A percentile compares a stretch with the other conserved stretches of the same genome.
phyloP scores from a whole-genome alignment of 1,139 yeast species.

The Kodamaea sp. region DNA sequence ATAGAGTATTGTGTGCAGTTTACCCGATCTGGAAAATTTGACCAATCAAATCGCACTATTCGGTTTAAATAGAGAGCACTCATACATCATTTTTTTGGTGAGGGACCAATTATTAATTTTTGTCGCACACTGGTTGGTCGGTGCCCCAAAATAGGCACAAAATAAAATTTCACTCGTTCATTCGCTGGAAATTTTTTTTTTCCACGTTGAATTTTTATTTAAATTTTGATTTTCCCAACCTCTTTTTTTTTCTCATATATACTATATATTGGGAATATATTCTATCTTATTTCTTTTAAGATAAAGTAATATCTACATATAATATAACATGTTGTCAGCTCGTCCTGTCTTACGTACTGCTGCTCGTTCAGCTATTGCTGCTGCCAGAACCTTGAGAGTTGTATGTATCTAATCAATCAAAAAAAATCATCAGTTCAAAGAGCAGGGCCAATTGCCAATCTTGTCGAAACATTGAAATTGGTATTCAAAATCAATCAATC shows the following conservation, averaged over 20 bases:
- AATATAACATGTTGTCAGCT: conserved; percentile 61
- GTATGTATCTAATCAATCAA: conserved; percentile 44
- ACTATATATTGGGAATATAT: conserved; percentile 7
- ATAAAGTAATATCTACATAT: conserved; percentile 7
- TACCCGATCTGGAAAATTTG: background rate
- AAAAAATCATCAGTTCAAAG: background rate
- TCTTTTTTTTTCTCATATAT: conserved; percentile 6
- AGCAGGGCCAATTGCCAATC: no score
- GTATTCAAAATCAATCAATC: no score
- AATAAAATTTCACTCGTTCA: background rate
- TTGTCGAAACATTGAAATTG: no score
- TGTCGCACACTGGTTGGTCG: conserved; percentile 9
- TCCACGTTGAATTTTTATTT: conserved; percentile 8
- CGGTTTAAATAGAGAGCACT: background rate
- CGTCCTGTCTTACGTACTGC: conserved; percentile 83
- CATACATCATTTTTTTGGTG: background rate
- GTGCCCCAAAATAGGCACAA: conserved; percentile 1
- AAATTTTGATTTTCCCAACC: conserved; percentile 4
- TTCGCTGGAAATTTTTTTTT: conserved; percentile 1
- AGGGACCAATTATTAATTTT: no score
- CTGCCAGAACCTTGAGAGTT: conserved; percentile 59
- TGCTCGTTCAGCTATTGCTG: conserved; percentile 71
- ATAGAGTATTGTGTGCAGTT: background rate
- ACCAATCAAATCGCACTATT: conserved; percentile 7
- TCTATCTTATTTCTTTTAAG: conserved; percentile 5